Percentiles rank a stretch among this genome's conserved stretches.
These are phyloP conservation scores for Yarrowia osloensis DNA, from an alignment of 805 yeast genomes.

Conservation along the genomic window DNA sequence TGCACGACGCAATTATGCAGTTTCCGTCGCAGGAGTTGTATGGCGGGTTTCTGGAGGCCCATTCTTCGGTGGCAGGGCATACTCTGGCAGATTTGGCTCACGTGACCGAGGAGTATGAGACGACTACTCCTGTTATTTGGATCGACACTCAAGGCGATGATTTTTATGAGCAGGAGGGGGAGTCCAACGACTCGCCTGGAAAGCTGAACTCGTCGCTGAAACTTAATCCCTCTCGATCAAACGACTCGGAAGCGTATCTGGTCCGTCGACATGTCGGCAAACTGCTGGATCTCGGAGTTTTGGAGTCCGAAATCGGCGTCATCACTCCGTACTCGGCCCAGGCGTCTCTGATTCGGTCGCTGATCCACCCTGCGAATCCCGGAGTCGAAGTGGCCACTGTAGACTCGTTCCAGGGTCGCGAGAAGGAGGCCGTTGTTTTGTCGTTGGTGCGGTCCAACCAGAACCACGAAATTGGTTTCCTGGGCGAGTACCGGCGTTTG, in stretches of 20 bases:
- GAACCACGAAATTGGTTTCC: conserved; percentile 71
- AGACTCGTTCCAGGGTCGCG: conserved; percentile 97
- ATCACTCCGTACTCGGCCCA: conserved; percentile 93
- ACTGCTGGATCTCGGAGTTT: conserved; percentile 56
- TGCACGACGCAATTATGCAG: conserved; percentile 76
- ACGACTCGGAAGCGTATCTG: conserved; percentile 72
- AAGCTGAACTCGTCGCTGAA: no score
- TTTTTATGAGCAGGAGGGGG: conserved; percentile 62
- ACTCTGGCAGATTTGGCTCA: conserved; percentile 57
- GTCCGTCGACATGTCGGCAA: conserved; percentile 58
- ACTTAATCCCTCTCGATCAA: conserved; percentile 65
- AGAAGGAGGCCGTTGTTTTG: conserved; percentile 80
- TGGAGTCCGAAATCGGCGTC: conserved; percentile 66
- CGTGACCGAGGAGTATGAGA: conserved; percentile 55
- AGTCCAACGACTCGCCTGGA: conserved; percentile 38
- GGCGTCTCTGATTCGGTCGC: conserved; percentile 59
- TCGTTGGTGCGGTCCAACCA: conserved; percentile 82
- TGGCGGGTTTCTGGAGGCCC: conserved; percentile 62
- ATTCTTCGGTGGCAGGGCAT: conserved; percentile 54
- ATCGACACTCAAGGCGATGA: conserved; percentile 92
- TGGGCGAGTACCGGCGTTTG: conserved; percentile 73
- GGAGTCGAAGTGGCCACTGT: conserved; percentile 80
- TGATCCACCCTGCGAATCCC: conserved; percentile 46
- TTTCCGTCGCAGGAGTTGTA: conserved; percentile 74
- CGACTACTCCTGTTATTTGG: conserved; percentile 67